Base-by-base conservation (phyloP, 805 yeast genomes). In the Barnettozyma wickerhamii region DNA sequence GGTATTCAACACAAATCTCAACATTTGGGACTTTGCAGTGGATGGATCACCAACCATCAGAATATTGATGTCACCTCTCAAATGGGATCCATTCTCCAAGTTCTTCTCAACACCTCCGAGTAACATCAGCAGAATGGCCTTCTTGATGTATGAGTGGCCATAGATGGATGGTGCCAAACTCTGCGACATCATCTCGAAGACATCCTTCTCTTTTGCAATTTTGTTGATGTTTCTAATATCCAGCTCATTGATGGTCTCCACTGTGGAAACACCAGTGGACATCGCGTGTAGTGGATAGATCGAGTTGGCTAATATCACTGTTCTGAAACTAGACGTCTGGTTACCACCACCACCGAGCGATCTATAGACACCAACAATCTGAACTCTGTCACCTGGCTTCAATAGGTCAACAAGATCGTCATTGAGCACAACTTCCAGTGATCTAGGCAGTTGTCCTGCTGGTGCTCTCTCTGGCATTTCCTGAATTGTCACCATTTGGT, bases 41-140 rank as follows among this genome's bases (percentile, higher is more conserved):
- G 97, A 88, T 12, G 99, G 99, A 63, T 93, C 99, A 66, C 99
- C 99, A 30, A 93, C 97, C 95, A 93, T 85, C 38, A 93, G 71
- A 41, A 93, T 72, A 59, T 93, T 93, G 60, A 93, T 91, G 66
- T 93, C 99, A 69, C 99, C 99, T 72, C 99, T 84, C 56, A 93
- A 79, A 65, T 93, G 98, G 5, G 97, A 84, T 7, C 99, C 99
- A 56, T 91, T 91, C 33, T 81, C 91, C 53, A 93, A 70, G 62
- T 91, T 91, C 65, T 91, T 91, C 56, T 93, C 97, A 29, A 82
- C 81, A 59, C 99, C 99, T 38, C 98, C 97, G 42, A 93, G 67
- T 41, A 93, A 68, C 95, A 89, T 86, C 43, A 93, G 71, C 39
- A 93, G 66, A 30, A 93, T 90, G 0, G 98, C 97, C 58, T 84